A percentile compares a stretch with the other conserved stretches of the same genome.
Evolutionary conservation across 306 rosid genomes (phyloP).

Genomic region (Boehmeria nivea): DNA sequence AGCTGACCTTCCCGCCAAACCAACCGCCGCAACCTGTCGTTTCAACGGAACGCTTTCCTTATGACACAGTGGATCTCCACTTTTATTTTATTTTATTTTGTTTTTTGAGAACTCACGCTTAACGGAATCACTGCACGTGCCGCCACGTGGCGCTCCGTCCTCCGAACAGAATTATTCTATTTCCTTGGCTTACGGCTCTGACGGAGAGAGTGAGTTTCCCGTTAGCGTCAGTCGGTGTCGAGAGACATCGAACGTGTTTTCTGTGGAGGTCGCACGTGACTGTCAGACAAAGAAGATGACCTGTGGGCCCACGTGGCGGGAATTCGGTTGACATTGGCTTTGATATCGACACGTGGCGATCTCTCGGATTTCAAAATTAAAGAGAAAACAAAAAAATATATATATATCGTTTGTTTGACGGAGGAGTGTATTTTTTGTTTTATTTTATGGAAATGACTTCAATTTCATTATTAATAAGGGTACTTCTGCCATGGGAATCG

Average conservation of each 20-base stretch:
- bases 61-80: too few species aligned
- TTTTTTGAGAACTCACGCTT: not conserved
- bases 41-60: constrained; percentile 3
- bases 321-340: not conserved
- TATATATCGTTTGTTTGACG: too few species aligned
- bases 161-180: not conserved
- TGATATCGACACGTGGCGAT: constrained; percentile 17
- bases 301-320: constrained; percentile 16
- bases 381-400: too few species aligned
- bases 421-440: too few species aligned
- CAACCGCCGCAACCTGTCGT: constrained; percentile 17
- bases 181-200: not conserved
- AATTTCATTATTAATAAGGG: too few species aligned
- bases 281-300: constrained; percentile 6
- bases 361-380: too few species aligned
- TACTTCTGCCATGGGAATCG: too few species aligned
- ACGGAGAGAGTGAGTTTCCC: constrained; percentile 11
- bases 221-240: constrained; percentile 10
- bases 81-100: not conserved
- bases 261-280: constrained; percentile 33
- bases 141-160: constrained; percentile 4
- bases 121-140: not conserved
- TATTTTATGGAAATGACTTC: too few species aligned
- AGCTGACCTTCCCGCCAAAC: constrained; percentile 43
- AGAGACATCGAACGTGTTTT: constrained; percentile 47